These are phyloP conservation scores for Backusella tuberculispora DNA, from an alignment of 192 early-diverging fungal genomes.

Conservation along the genomic window DNA sequence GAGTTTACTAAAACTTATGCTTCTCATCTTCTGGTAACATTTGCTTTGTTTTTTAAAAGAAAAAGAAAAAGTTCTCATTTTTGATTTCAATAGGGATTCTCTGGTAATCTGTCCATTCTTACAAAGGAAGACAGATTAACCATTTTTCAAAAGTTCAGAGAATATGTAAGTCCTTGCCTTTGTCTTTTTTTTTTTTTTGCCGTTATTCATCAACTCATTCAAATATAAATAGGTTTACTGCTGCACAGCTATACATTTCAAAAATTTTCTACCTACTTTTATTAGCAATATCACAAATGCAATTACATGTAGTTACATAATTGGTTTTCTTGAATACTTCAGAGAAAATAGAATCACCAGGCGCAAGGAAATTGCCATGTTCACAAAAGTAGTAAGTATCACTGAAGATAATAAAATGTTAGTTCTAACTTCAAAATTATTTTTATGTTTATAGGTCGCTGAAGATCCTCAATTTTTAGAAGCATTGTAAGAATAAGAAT, in stretches of 20 bases:
- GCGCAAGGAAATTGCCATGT: background rate
- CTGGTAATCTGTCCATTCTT: background rate
- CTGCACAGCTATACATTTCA: slow-evolving; percentile 30
- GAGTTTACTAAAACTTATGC: background rate
- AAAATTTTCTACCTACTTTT: slow-evolving; percentile 5
- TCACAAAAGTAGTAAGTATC: slow-evolving; percentile 14
- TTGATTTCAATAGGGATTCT: slow-evolving; percentile 12
- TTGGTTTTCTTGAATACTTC: slow-evolving; percentile 31
- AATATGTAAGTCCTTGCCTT: background rate
- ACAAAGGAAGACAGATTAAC: background rate
- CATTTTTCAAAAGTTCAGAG: slow-evolving; percentile 14
- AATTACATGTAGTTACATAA: slow-evolving; percentile 1
- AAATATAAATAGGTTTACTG: slow-evolving; percentile 26
- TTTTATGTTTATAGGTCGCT: slow-evolving; percentile 28
- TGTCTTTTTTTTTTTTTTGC: background rate
- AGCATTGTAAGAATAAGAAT: slow-evolving; percentile 40
- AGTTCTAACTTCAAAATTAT: background rate
- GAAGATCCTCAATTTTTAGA: slow-evolving; percentile 34
- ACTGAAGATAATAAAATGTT: background rate
- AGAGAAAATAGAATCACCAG: background rate
- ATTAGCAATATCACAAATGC: background rate
- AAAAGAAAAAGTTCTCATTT: background rate
- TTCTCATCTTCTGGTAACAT: slow-evolving; percentile 23
- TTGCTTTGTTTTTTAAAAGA: background rate
- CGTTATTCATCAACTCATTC: background rate